Conservation (phyloP, 208 protist species). For the Tritrichomonas musculus region DNA sequence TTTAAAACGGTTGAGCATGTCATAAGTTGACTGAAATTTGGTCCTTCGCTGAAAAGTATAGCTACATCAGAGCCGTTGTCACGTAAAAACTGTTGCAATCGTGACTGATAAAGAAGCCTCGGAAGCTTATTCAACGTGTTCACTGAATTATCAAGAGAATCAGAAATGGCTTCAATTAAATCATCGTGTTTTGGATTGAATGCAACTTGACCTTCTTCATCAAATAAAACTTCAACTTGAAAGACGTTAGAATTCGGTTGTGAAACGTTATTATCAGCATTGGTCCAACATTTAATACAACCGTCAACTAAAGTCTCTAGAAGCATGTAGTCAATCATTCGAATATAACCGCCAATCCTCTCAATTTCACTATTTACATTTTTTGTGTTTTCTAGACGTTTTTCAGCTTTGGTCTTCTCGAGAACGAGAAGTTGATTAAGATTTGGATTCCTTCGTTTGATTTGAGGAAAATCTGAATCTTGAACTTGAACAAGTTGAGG, state of each 20-base stretch:
- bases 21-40: neutral
- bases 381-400: neutral
- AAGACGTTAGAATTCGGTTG: neutral
- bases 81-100: neutral
- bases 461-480: neutral
- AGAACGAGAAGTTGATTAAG: neutral
- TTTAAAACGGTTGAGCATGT: neutral
- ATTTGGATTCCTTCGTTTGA: neutral
- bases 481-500: neutral
- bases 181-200: neutral
- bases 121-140: neutral
- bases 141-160: neutral
- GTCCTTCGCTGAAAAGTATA: neutral
- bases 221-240: constrained; percentile 20
- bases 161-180: neutral
- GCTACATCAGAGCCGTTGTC: neutral
- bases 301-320: neutral
- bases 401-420: neutral
- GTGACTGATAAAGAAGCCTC: neutral
- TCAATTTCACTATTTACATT: neutral
- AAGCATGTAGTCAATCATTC: constrained; percentile 12
- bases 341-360: neutral
- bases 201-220: neutral
- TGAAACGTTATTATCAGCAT: neutral
- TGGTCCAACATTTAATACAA: neutral